Percentiles rank a stretch among this genome's conserved stretches.
phyloP scores from a whole-genome alignment of 768 basidiomycete genomes.

The Agaricus blazei region DNA sequence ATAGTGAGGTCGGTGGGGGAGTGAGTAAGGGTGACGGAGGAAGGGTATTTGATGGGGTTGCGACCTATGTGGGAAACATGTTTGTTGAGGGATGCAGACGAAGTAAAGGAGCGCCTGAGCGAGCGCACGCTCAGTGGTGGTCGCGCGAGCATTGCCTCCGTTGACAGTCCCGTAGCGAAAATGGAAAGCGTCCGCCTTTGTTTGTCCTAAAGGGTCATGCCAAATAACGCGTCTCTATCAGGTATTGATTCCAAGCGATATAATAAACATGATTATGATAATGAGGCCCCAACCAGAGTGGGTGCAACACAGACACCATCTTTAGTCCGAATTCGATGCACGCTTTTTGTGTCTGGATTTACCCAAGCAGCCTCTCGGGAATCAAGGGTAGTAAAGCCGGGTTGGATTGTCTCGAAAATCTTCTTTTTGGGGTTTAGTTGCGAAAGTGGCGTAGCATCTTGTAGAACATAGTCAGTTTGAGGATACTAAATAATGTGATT shows the following conservation, averaged over 20 bases:
- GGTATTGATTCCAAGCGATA: background rate
- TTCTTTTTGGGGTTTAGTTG: constrained; percentile 99
- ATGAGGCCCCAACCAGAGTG: constrained; percentile 82
- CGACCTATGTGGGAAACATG: constrained; percentile 65
- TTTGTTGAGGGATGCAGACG: constrained; percentile 41
- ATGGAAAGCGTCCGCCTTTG: constrained; percentile 9
- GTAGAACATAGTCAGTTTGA: background rate
- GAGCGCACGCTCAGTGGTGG: constrained; percentile 19
- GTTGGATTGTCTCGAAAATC: constrained; percentile 96
- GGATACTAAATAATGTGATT: background rate
- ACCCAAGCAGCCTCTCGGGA: constrained; percentile 90
- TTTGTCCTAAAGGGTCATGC: constrained; percentile 7
- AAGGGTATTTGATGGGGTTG: constrained; percentile 47
- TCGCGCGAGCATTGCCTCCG: constrained; percentile 28
- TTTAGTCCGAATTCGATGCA: constrained; percentile 84
- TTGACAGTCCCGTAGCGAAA: background rate
- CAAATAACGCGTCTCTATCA: constrained; percentile 13
- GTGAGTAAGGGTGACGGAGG: constrained; percentile 36
- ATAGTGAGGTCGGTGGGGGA: constrained; percentile 34
- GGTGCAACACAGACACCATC: constrained; percentile 78
- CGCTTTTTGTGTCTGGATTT: constrained; percentile 70
- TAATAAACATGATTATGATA: constrained; percentile 52
- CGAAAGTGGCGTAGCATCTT: constrained; percentile 62
- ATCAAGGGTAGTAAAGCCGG: constrained; percentile 91
- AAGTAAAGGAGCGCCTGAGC: constrained; percentile 41